phyloP scores from a whole-genome alignment of 495 filamentous ascomycete species.

The Xylaria grammica region DNA sequence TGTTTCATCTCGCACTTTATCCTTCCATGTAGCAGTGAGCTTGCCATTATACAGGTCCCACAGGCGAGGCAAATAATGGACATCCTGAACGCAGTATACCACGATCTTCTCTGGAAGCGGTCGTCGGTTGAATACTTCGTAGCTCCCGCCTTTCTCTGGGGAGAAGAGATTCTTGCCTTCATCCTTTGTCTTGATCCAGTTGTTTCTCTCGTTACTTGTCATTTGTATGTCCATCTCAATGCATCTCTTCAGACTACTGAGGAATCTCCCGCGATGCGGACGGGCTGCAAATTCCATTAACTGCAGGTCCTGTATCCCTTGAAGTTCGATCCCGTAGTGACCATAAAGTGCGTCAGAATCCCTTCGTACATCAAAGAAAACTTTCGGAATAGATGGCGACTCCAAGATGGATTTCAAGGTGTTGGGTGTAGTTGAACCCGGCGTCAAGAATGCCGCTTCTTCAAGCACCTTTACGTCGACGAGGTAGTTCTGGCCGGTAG shows the following conservation, averaged over 20 bases:
- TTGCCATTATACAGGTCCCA: constrained; percentile 37
- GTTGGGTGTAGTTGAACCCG: constrained; percentile 20
- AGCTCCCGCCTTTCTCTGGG: constrained; percentile 48
- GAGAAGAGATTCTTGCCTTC: constrained; percentile 46
- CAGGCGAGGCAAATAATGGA: constrained; percentile 47
- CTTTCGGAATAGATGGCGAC: constrained; percentile 48
- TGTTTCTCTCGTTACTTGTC: constrained; percentile 14
- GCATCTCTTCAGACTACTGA: constrained; percentile 52
- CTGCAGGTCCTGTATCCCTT: constrained; percentile 59
- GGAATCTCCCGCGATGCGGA: constrained; percentile 21
- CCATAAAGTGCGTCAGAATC: constrained; percentile 61
- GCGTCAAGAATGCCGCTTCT: constrained; percentile 49
- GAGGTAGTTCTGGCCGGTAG: constrained; percentile 45
- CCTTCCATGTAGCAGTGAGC: constrained; percentile 30
- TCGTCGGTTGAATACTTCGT: constrained; percentile 56
- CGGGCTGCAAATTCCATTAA: constrained; percentile 59
- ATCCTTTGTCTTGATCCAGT: constrained; percentile 51
- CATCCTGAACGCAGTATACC: constrained; percentile 56
- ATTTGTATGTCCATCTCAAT: constrained; percentile 45
- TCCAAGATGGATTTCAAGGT: constrained; percentile 60
- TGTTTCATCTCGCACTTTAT: constrained; percentile 33
- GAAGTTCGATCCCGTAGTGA: constrained; percentile 46
- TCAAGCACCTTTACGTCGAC: constrained; percentile 58
- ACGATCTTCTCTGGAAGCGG: constrained; percentile 50
- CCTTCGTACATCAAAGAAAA: constrained; percentile 63